phyloP scores from a whole-genome alignment of 2,329 filamentous ascomycete genomes.

The Coniochaeta pulveracea region DNA sequence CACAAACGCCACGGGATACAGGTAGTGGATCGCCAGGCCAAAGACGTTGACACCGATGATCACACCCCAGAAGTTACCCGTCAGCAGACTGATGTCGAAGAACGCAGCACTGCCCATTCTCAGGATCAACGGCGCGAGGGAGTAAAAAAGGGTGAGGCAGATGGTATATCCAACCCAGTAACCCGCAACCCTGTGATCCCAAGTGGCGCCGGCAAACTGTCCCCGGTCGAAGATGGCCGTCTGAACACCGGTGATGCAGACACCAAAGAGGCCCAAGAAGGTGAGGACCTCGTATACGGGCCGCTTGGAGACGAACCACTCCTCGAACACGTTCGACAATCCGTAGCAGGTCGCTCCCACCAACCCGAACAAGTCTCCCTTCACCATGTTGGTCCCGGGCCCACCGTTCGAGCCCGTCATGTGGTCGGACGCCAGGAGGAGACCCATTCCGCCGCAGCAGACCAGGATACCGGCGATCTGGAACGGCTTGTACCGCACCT shows the following conservation, averaged over 20 bases:
- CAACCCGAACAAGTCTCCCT: constrained; percentile 87
- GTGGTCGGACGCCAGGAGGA: constrained; percentile 80
- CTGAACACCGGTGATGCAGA: constrained; percentile 84
- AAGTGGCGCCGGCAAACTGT: constrained; percentile 53
- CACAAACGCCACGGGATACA: constrained; percentile 94
- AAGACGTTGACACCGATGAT: constrained; percentile 87
- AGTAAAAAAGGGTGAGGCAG: constrained; percentile 75
- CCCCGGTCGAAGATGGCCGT: constrained; percentile 82
- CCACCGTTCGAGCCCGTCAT: constrained; percentile 65
- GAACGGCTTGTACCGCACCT: constrained; percentile 78
- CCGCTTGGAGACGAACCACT: constrained; percentile 79
- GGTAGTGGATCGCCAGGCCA: constrained; percentile 65
- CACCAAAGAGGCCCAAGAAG: constrained; percentile 79
- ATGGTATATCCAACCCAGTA: constrained; percentile 89
- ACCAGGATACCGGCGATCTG: constrained; percentile 82
- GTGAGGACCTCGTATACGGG: constrained; percentile 90
- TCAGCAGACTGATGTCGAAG: constrained; percentile 91
- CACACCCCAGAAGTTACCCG: constrained; percentile 94
- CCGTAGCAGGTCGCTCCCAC: constrained; percentile 87
- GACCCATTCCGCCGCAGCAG: constrained; percentile 81
- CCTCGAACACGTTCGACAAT: constrained; percentile 80
- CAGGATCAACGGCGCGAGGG: constrained; percentile 74
- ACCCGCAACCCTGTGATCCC: constrained; percentile 59
- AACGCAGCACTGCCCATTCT: constrained; percentile 87
- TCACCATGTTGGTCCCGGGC: constrained; percentile 59